Conservation (phyloP, 2,329 filamentous ascomycete species). For the Lachnellula occidentalis region DNA sequence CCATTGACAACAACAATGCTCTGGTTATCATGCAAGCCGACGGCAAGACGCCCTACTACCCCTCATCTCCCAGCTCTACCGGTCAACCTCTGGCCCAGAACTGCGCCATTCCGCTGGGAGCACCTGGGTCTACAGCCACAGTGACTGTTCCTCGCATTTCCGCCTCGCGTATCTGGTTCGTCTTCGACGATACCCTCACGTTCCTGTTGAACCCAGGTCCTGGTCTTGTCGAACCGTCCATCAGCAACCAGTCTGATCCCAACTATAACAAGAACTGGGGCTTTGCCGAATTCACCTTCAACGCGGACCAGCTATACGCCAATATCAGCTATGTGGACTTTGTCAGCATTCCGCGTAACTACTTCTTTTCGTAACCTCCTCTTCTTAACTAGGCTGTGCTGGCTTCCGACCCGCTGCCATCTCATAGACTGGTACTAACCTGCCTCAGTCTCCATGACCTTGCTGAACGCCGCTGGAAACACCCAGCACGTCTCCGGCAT, state of each 20-base stretch:
- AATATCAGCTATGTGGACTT: conserved; percentile 76
- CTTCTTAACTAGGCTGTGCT: too few relatives aligned
- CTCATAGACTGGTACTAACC: too few relatives aligned
- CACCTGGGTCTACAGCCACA: conserved; percentile 51
- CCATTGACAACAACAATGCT: conserved; percentile 52
- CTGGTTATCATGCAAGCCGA: conserved; percentile 61
- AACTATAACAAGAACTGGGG: conserved; percentile 60
- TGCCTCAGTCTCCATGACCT: conserved; percentile 42
- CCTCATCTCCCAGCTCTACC: conserved; percentile 48
- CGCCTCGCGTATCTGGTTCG: conserved; percentile 70
- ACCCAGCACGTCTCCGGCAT: conserved; percentile 54
- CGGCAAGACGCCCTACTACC: conserved; percentile 60
- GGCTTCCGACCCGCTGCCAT: too few relatives aligned
- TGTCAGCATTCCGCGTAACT: conserved; percentile 48
- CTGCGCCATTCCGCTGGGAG: conserved; percentile 58
- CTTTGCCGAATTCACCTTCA: conserved; percentile 67
- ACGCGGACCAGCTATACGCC: conserved; percentile 54
- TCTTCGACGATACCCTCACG: conserved; percentile 51
- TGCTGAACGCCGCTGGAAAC: conserved; percentile 38
- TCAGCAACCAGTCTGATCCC: conserved; percentile 58
- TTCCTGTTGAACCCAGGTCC: conserved; percentile 66
- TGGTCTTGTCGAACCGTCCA: conserved; percentile 68
- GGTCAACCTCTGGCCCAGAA: conserved; percentile 49
- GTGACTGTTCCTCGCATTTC: conserved; percentile 65
- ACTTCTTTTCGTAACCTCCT: too few relatives aligned